Evolutionary conservation across 352 stramenopile species (phyloP), one percentile per base, ranked within the genome.

Genomic region (Phytophthora pluvialis): DNA sequence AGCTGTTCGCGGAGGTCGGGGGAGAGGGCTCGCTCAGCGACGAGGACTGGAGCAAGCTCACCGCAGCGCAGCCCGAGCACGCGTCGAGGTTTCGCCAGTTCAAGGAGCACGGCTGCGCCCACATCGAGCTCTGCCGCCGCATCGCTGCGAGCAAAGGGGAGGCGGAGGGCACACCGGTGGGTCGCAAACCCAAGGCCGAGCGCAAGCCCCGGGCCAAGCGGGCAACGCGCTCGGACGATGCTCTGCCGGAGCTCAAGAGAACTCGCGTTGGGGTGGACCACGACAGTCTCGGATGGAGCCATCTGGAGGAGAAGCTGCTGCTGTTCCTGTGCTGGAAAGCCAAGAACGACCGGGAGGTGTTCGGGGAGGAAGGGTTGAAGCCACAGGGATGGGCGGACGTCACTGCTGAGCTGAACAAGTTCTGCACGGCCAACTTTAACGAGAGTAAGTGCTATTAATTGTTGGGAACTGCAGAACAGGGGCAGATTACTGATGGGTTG

Each of bases 271-370:
- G 53, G 3, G 28, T 18, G 16, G 1, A 5, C 21, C 9, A 35
- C 3, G 15, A 58, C 0, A 28, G 13, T 13, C 29, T n/a, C 0
- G 64, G 15, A 28, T 72, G 64, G 64, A 25, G 38, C 16, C 32
- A 58, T n/a, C 31, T 43, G 9, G 56, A 66, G 45, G 62, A 76
- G 26, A 71, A 70, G n/a, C 43, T 79, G 32, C 47, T 77, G 42
- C 21, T 77, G 16, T 77, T 72, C 18, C 32, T 76, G 42, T 79
- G 68, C 51, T 74, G 68, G 67, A 57, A 45, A 40, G 72, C 67
- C 1, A 71, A 67, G 38, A 64, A 67, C 46, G 61, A 69, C 31
- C 39, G 42, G 8, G 59, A 67, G 7, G 44, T 61, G 15, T 48
- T 49, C n/a, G 63, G 45, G 26, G 59, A 73, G 32, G 69, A 71